Evolutionary conservation across 73 alveolate species (phyloP).

Genomic region (Uronychia binucleata): DNA sequence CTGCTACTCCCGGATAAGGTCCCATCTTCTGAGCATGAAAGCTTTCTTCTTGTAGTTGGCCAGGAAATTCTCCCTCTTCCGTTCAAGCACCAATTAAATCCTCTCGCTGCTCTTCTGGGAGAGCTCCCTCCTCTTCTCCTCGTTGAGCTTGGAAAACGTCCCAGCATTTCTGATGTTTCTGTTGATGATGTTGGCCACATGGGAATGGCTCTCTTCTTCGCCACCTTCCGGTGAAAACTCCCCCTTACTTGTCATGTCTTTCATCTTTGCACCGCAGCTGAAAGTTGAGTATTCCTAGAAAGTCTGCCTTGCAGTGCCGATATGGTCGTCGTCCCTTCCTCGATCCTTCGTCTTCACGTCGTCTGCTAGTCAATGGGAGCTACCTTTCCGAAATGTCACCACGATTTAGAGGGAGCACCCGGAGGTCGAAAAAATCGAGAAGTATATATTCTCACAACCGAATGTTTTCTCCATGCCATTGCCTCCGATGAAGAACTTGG

Average conservation of each 20-base stretch:
- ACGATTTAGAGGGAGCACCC: neutral
- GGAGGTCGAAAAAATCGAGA: neutral
- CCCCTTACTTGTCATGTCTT: neutral
- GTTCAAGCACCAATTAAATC: neutral
- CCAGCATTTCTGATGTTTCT: neutral
- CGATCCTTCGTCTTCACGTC: too few relatives aligned
- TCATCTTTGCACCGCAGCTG: neutral
- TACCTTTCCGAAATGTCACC: neutral
- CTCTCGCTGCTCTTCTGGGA: neutral
- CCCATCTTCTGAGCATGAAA: neutral
- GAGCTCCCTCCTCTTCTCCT: neutral
- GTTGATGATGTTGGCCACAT: neutral
- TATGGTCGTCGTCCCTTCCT: too few relatives aligned
- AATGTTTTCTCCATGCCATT: neutral
- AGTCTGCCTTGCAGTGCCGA: too few relatives aligned
- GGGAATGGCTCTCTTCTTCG: too few relatives aligned
- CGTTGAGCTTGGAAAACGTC: neutral
- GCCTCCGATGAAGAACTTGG: neutral
- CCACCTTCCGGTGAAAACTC: too few relatives aligned
- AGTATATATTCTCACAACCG: neutral
- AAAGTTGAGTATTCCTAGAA: neutral
- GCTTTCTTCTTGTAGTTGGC: neutral
- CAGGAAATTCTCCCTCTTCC: neutral
- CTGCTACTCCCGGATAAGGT: neutral
- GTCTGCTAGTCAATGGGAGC: too few relatives aligned